Evolutionary conservation across 345 rosid species (phyloP).

Genomic region (Aegle marmelos): DNA sequence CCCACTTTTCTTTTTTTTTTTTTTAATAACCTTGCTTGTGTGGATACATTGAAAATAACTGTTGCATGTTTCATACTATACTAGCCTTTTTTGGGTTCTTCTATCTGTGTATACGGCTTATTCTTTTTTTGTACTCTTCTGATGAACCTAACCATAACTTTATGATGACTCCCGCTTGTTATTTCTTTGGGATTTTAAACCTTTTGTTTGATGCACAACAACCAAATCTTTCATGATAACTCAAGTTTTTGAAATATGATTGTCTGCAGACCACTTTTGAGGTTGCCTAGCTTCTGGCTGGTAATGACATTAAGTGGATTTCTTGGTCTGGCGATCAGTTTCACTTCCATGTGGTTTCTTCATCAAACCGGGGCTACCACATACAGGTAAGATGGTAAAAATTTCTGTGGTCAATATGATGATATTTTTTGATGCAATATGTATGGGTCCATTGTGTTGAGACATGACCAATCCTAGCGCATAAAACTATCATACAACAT

Average conservation of each 20-base stretch:
- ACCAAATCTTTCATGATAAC: neutral
- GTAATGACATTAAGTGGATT: conserved; percentile 90
- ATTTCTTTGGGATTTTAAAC: neutral
- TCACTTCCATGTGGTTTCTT: conserved; percentile 99
- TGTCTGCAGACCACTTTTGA: conserved; percentile 74
- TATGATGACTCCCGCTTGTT: neutral
- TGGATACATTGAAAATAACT: neutral
- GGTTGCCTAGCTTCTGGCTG: conserved; percentile 81
- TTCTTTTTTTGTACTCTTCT: neutral
- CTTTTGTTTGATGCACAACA: too few species aligned
- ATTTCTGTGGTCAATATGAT: neutral
- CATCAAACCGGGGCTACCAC: conserved; percentile 99
- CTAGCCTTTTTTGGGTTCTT: neutral
- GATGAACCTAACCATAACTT: neutral
- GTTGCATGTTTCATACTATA: neutral
- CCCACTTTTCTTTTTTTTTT: neutral
- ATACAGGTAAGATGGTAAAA: conserved; percentile 58
- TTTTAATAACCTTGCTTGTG: neutral
- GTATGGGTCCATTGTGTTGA: neutral
- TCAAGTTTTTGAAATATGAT: conserved; percentile 12
- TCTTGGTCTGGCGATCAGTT: conserved; percentile 94
- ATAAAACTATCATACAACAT: neutral
- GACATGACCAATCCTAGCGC: neutral
- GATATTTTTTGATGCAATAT: neutral
- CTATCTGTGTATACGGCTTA: neutral